Percentiles rank a stretch among this genome's conserved stretches.
Evolutionary conservation across 768 basidiomycete species (phyloP).

Genomic region (Neoboletus brunneissimus): DNA sequence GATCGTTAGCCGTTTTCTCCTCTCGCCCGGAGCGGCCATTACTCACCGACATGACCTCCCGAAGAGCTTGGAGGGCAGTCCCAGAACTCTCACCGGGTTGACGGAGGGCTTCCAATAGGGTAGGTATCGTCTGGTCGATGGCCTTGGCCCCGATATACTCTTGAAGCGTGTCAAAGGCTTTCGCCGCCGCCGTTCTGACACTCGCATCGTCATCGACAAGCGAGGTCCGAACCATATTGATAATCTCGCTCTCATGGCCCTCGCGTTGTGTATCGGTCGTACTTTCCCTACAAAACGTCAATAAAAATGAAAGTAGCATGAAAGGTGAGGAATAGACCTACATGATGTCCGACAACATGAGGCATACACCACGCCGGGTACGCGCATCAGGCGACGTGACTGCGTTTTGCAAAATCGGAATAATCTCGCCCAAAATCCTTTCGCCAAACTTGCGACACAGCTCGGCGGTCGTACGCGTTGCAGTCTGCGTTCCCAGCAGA

Average conservation of each 20-base stretch:
- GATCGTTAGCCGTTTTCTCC: not conserved
- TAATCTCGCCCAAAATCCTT: slow-evolving; percentile 78
- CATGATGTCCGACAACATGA: slow-evolving; percentile 88
- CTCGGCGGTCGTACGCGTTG: slow-evolving; percentile 83
- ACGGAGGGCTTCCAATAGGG: slow-evolving; percentile 86
- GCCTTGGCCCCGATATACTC: slow-evolving; percentile 87
- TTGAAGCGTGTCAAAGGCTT: slow-evolving; percentile 88
- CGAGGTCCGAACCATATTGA: slow-evolving; percentile 76
- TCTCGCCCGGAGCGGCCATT: not conserved
- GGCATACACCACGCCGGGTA: slow-evolving; percentile 81
- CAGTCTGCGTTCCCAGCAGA: slow-evolving; percentile 47
- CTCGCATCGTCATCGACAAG: slow-evolving; percentile 85
- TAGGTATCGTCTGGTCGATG: slow-evolving; percentile 96
- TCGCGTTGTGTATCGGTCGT: slow-evolving; percentile 82
- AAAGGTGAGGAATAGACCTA: slow-evolving; percentile 34
- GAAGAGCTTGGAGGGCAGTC: slow-evolving; percentile 88
- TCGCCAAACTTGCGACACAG: slow-evolving; percentile 96
- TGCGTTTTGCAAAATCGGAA: slow-evolving; percentile 70
- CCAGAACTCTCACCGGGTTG: slow-evolving; percentile 94
- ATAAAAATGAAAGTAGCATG: not conserved
- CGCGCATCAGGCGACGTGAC: slow-evolving; percentile 59
- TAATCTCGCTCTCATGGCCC: slow-evolving; percentile 85
- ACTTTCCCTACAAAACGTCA: slow-evolving; percentile 58
- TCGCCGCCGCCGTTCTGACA: slow-evolving; percentile 88
- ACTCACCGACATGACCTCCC: slow-evolving; percentile 89